phyloP scores from a whole-genome alignment of 225 moss, liverwort and hornwort species.

The Antitrichia curtipendula region DNA sequence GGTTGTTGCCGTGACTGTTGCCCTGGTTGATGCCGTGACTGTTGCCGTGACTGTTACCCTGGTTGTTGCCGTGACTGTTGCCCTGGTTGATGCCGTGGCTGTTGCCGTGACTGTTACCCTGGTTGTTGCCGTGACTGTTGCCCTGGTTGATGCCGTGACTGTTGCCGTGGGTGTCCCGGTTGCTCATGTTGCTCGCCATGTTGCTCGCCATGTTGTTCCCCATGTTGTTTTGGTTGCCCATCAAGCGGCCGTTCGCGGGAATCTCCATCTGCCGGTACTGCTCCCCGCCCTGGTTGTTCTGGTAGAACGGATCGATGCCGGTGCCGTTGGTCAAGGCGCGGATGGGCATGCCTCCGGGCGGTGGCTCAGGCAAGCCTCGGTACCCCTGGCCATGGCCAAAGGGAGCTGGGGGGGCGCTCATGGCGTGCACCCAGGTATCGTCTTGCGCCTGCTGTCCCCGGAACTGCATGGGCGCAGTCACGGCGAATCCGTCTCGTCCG shows the following conservation, averaged over 20 bases:
- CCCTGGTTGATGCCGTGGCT: not conserved
- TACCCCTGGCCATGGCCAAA: not conserved
- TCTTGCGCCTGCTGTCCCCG: not conserved
- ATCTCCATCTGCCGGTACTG: not conserved
- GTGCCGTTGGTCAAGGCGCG: not conserved
- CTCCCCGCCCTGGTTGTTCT: not conserved
- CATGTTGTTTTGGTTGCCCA: not conserved
- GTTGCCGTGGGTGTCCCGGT: not conserved
- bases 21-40: not conserved
- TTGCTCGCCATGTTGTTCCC: not conserved
- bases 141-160: not conserved
- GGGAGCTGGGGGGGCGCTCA: not conserved
- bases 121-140: not conserved
- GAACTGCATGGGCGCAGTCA: not conserved
- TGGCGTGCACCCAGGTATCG: conserved; percentile 13
- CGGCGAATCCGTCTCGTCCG: not conserved
- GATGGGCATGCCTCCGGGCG: not conserved
- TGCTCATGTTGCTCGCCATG: not conserved
- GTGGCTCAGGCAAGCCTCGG: not conserved
- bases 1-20: not conserved
- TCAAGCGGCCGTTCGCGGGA: not conserved
- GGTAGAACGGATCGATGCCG: not conserved
- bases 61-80: not conserved
- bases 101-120: not conserved
- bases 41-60: not conserved